Evolutionary conservation across 495 filamentous ascomycete genomes (phyloP), one percentile per base, ranked within the genome.

Genomic region (Daldinia decipiens): DNA sequence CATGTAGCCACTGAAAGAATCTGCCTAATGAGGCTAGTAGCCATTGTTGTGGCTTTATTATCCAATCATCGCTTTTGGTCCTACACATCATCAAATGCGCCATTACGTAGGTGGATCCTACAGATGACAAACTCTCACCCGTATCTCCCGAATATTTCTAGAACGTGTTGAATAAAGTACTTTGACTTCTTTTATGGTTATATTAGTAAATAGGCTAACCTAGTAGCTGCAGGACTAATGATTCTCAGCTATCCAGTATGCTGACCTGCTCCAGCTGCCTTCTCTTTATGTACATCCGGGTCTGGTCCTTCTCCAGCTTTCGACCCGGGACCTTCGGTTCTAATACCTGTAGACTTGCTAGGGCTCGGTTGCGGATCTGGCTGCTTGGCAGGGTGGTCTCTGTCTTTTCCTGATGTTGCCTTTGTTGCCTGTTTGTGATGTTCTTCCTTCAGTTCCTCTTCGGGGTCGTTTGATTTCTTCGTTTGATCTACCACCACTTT

Each of bases 361-460:
- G 62, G 62, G 8, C 56, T 62, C 31, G 61, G 71, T 53, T 73
- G 71, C 11, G 66, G 71, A 39, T 73, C 66, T 9, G 71, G 61
- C 38, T 70, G 71, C 40, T 73, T 73, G 31, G 71, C 66, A 2
- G 58, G 56, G 17, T 70, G 62, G 1, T 43, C 67, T 21, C 34
- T 17, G 19, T 27, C 26, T 15, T 55, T 19, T 17, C 12, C 43
- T 12, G 26, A 52, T 5, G 24, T 32, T 8, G 60, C 38, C 24
- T 70, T 32, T 26, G 63, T 62, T 15, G 61, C 65, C 21, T 73
- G 61, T 6, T 64, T 9, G 13, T 56, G 63, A 24, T 70, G 58
- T 26, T 55, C 62, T 27, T 63, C 55, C 21, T 27, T 62, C 36
- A 40, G 53, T 32, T 54, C 67, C 6, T 62, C 38, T 5, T 53